Percentiles rank a stretch among this genome's conserved stretches.
Evolutionary conservation across 441 rosid genomes (phyloP).

Genomic region (Jatropha podagrica): DNA sequence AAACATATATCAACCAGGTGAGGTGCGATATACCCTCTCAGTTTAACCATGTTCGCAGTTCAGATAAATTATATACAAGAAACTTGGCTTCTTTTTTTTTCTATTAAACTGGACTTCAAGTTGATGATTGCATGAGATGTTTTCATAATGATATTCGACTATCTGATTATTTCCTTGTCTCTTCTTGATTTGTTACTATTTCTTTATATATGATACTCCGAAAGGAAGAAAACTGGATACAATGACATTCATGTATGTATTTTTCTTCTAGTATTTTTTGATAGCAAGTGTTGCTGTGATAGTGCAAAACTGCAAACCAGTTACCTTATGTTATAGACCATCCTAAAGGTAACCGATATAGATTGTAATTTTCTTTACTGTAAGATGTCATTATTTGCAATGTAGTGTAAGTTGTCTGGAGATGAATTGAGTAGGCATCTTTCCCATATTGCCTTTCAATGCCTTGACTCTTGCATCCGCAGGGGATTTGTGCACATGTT

Average conservation of each 20-base stretch:
- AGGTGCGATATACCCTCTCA: conserved; percentile 47
- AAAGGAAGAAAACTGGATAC: too few relatives aligned
- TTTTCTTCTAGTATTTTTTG: background rate
- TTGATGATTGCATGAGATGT: background rate
- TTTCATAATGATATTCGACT: background rate
- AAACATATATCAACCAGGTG: conserved; percentile 78
- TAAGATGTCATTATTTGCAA: too few relatives aligned
- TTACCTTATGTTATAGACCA: background rate
- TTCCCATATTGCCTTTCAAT: background rate
- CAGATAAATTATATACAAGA: background rate
- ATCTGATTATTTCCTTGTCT: background rate
- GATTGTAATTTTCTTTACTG: background rate
- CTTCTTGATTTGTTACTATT: background rate
- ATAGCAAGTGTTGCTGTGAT: background rate
- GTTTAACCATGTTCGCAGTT: conserved; percentile 1
- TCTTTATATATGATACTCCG: too few relatives aligned
- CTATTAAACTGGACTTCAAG: background rate
- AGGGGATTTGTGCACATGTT: conserved; percentile 95
- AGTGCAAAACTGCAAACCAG: background rate
- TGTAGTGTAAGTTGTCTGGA: background rate
- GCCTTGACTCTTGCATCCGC: conserved; percentile 9
- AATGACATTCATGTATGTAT: too few relatives aligned
- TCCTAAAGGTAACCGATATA: background rate
- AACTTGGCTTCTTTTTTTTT: background rate
- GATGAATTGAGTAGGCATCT: background rate